Conservation (phyloP, 78 protist species). For the Isochrysis galbana region DNA sequence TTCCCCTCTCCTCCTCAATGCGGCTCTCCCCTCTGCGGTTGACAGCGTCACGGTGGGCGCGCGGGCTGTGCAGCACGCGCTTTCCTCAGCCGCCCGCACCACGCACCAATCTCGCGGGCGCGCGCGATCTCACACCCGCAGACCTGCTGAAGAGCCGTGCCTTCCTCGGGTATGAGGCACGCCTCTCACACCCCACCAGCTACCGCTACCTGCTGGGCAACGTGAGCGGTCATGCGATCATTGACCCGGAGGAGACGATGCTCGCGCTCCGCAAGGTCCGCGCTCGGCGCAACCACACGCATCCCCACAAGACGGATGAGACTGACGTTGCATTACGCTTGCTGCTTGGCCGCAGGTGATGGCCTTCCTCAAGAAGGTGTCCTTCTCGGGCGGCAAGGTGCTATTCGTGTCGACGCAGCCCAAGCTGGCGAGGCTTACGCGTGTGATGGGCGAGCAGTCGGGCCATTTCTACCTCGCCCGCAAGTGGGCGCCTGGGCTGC, state of each 20-base stretch:
- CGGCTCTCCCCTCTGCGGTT: too few relatives aligned
- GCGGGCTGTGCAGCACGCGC: neutral
- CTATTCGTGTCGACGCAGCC: neutral
- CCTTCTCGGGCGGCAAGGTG: neutral
- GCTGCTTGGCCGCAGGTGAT: too few relatives aligned
- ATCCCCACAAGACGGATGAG: too few relatives aligned
- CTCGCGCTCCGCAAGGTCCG: neutral
- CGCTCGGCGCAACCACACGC: too few relatives aligned
- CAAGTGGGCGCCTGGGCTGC: neutral
- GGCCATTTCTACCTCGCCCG: constrained; percentile 9
- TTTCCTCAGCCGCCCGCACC: neutral
- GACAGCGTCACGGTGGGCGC: too few relatives aligned
- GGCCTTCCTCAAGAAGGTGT: neutral
- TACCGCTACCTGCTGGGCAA: neutral
- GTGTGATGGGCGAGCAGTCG: neutral
- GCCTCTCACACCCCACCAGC: neutral
- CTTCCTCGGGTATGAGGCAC: neutral
- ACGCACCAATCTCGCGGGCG: neutral
- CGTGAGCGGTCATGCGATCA: neutral
- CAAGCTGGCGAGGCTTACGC: neutral
- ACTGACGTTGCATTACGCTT: too few relatives aligned
- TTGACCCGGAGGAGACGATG: constrained; percentile 18
- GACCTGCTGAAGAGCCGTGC: neutral
- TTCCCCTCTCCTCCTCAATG: too few relatives aligned
- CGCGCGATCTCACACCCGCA: neutral